Conservation (phyloP, 192 early-diverging fungal genomes). For the Coemansia furcata region DNA sequence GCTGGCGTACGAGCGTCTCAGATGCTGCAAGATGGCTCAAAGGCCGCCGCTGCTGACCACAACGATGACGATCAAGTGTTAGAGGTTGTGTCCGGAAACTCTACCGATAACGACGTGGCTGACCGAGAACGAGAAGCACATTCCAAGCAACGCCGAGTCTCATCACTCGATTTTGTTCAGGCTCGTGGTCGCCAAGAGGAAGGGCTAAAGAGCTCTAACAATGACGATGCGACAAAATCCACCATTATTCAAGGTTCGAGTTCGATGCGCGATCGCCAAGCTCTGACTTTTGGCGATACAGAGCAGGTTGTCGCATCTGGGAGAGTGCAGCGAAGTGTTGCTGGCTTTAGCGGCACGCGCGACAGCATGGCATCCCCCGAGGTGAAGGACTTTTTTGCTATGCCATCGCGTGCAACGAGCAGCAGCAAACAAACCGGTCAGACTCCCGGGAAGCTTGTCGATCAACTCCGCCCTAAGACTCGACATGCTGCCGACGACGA, state of each 20-base stretch:
- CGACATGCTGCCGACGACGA: background rate
- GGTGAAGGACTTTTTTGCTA: background rate
- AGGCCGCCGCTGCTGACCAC: background rate
- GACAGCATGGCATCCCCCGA: background rate
- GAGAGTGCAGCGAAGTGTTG: background rate
- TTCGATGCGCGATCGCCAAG: background rate
- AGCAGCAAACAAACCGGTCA: background rate
- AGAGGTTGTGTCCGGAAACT: background rate
- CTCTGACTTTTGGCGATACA: background rate
- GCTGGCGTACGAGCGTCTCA: background rate
- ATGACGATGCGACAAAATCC: background rate
- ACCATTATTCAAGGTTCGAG: background rate
- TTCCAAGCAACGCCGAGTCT: background rate
- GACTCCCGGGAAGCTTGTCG: background rate
- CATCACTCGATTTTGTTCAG: background rate
- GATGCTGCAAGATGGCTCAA: background rate
- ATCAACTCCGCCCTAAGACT: background rate
- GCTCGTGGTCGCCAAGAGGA: background rate
- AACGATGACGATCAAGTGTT: background rate
- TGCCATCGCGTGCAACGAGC: background rate
- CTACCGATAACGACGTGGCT: background rate
- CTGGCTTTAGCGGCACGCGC: background rate
- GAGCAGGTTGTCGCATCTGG: background rate
- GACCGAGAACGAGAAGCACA: background rate
- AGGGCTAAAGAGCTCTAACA: background rate